Base-by-base conservation (phyloP, 768 basidiomycete species). In the Omphalotus guepiniiformis region DNA sequence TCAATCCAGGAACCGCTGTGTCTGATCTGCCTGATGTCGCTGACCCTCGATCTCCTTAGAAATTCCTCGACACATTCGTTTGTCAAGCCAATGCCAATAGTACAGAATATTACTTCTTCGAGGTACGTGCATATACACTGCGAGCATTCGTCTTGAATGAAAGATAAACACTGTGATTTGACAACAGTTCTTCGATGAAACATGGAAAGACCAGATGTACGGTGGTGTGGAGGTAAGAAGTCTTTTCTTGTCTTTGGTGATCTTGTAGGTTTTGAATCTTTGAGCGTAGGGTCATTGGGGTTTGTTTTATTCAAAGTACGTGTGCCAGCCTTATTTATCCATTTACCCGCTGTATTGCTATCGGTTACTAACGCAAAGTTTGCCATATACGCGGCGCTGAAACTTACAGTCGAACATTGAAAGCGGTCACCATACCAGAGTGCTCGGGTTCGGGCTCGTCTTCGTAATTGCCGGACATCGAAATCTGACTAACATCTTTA, bases 61-160 rank as follows among this genome's bases (percentile, higher is more conserved):
- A 60, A 18, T 99, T 90, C 75, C 59, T 99, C 49, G 73, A 98
- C 60, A 81, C 77, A 0, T 99, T 91, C 53, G 82, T 93, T 7
- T 99, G 95, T 59, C 76, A 81, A 59, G 88, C 94, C 1, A 96
- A 93, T 61, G 52, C 63, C 13, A 93, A 93, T 52, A 78, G 78
- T 12, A 93, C 88, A 1, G 71, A 78, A n/a, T 95, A 95, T 68
- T 95, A 92, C 78, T 93, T 80, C 72, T 91, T 92, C 51, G 88
- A 88, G 73, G 79, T 79, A 41, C 13, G 27, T 40, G 43, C 49
- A 49, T 16, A 7, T 23, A n/a, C 6, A 6, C 11, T 7, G 22
- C 32, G 16, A 13, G 22, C 18, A 25, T 26, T 12, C 18, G n/a
- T 34, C 23, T 32, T 39, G 8, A 18, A 29, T 50, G 3, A 32